These are phyloP conservation scores for Pythium aristosporum DNA, from an alignment of 352 stramenopile genomes.

Conservation along the genomic window DNA sequence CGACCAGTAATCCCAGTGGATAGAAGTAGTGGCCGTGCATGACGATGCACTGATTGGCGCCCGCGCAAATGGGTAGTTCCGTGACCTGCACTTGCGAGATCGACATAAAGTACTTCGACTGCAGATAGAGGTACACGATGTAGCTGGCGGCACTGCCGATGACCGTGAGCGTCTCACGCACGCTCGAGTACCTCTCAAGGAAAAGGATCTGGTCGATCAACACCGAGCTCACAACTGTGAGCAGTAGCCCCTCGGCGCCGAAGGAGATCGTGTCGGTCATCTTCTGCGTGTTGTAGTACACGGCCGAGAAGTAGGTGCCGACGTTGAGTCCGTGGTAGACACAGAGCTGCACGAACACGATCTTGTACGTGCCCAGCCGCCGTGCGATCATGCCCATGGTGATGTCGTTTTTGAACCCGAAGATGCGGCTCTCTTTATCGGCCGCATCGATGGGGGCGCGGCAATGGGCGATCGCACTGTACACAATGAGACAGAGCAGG, in stretches of 20 bases:
- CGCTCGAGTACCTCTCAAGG: slow-evolving; percentile 24
- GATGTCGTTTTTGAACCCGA: slow-evolving; percentile 22
- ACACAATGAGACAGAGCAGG: slow-evolving; percentile 23
- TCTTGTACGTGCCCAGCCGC: slow-evolving; percentile 25
- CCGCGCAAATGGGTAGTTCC: too few species aligned
- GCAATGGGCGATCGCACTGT: slow-evolving; percentile 24
- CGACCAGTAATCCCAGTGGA: slow-evolving; percentile 6
- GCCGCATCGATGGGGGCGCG: slow-evolving; percentile 11
- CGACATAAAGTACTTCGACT: slow-evolving; percentile 7
- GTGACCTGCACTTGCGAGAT: not conserved
- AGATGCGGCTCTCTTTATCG: slow-evolving; percentile 10
- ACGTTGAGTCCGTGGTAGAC: slow-evolving; percentile 27
- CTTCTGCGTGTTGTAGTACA: slow-evolving; percentile 27
- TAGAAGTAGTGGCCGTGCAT: slow-evolving; percentile 9
- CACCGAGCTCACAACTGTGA: slow-evolving; percentile 24
- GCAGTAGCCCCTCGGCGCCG: slow-evolving; percentile 19
- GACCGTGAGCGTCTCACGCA: slow-evolving; percentile 21
- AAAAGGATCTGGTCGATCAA: slow-evolving; percentile 24
- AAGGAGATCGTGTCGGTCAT: slow-evolving; percentile 27
- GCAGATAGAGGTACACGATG: slow-evolving; percentile 7
- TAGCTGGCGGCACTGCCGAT: slow-evolving; percentile 13
- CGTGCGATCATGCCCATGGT: slow-evolving; percentile 28
- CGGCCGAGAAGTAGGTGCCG: slow-evolving; percentile 21
- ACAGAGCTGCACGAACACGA: slow-evolving; percentile 27
- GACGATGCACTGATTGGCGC: slow-evolving; percentile 19